A percentile compares a stretch with the other conserved stretches of the same genome.
Evolutionary conservation across 345 rosid genomes (phyloP).

Genomic region (Excoecaria agallocha): DNA sequence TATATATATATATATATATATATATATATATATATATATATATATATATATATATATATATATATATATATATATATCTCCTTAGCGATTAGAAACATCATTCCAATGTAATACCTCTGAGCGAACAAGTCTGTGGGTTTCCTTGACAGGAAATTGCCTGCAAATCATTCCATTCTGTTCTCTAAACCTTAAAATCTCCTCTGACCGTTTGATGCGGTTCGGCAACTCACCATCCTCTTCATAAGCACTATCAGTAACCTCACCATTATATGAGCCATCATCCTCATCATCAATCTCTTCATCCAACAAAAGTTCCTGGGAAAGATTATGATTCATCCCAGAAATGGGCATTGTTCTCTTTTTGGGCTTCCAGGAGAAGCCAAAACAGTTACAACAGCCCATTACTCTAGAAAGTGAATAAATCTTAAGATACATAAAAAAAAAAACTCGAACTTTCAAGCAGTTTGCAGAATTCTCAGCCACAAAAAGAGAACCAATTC

Average conservation of each 20-base stretch:
- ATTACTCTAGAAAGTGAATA: slow-evolving; percentile 54
- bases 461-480: slow-evolving; percentile 24
- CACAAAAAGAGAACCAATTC: slow-evolving; percentile 13
- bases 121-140: slow-evolving; percentile 73
- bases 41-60: no score
- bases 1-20: neutral
- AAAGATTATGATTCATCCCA: slow-evolving; percentile 35
- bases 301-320: slow-evolving; percentile 56
- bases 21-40: no score
- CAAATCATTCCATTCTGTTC: slow-evolving; percentile 71
- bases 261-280: slow-evolving; percentile 51
- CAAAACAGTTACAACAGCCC: slow-evolving; percentile 97
- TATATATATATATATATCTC: neutral
- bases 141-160: slow-evolving; percentile 86
- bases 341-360: slow-evolving; percentile 31
- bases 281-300: slow-evolving; percentile 58
- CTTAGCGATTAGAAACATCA: neutral
- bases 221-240: slow-evolving; percentile 51
- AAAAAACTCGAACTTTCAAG: slow-evolving; percentile 27
- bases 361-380: slow-evolving; percentile 49
- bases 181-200: slow-evolving; percentile 72
- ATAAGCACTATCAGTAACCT: slow-evolving; percentile 46
- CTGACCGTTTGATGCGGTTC: slow-evolving; percentile 52
- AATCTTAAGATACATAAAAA: slow-evolving; percentile 55
- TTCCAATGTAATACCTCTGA: slow-evolving; percentile 52